Conservation (phyloP, 2,329 filamentous ascomycete genomes). For the Aspergillus phoenicis region DNA sequence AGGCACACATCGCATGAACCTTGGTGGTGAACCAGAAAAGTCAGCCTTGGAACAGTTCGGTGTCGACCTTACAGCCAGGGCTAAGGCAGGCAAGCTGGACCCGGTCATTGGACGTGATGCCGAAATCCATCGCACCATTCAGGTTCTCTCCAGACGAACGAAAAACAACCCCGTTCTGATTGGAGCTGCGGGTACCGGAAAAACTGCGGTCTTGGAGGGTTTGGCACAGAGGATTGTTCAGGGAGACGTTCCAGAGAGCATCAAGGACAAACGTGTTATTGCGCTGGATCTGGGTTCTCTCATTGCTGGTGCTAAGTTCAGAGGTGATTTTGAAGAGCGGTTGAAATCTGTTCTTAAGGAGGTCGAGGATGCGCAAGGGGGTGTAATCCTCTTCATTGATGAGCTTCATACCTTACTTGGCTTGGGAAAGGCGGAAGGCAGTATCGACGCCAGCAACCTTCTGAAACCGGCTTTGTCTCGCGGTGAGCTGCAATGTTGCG, state of each 20-base stretch:
- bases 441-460: constrained; percentile 93
- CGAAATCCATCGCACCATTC: constrained; percentile 92
- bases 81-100: constrained; percentile 86
- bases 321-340: constrained; percentile 94
- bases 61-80: constrained; percentile 82
- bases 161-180: constrained; percentile 98
- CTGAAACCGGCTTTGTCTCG: constrained; percentile 91
- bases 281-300: constrained; percentile 85
- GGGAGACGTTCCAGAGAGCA: constrained; percentile 91
- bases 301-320: constrained; percentile 92
- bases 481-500: constrained; percentile 92
- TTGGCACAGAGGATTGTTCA: constrained; percentile 85
- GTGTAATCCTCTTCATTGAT: constrained; percentile 92
- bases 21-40: constrained; percentile 76
- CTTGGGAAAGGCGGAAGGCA: constrained; percentile 91
- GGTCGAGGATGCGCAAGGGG: constrained; percentile 83
- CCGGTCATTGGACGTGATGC: constrained; percentile 91
- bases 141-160: constrained; percentile 86
- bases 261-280: constrained; percentile 91
- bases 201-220: constrained; percentile 91
- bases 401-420: constrained; percentile 90
- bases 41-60: constrained; percentile 88
- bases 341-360: constrained; percentile 89
- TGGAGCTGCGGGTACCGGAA: constrained; percentile 85
- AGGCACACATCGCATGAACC: constrained; percentile 90